Base-by-base conservation (phyloP, 805 yeast genomes). In the Candida khao-thaluensis region DNA sequence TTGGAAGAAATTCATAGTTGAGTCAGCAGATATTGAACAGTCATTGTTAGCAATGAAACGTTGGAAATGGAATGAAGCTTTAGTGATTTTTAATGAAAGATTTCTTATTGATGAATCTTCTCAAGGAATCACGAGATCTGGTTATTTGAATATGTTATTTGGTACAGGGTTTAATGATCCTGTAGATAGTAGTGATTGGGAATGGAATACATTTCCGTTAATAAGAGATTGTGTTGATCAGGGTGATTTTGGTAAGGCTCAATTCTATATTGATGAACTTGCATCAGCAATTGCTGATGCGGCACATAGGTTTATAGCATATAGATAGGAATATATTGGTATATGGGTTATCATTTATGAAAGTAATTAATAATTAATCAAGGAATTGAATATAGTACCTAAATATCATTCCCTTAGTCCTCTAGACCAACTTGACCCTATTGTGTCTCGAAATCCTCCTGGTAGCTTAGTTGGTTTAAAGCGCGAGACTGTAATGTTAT, bases 61-160 rank as follows among this genome's bases (percentile, higher is more conserved):
- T 51, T 77, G 86, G 82, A 78, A 77, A 41, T 85, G 93, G 86
- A 90, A 90, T 59, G 72, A 78, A n/a, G 77, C 78, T 44, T 60
- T 87, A 51, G 59, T 76, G 3, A 57, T 62, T 11, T 67, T 85
- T 41, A 82, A 81, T 45, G 74, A 74, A 45, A 57, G 67, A 14
- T 74, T 85, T 46, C 53, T 82, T 7, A 25, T 28, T 15, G 55
- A 66, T 5, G 55, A 66, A 1, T 64, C 61, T 6, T 20, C 3
- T n/a, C 77, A 77, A 1, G 50, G 76, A 1, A 67, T 69, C 3
- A 53, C 62, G 5, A 69, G 95, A 24, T 67, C 77, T 11, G 89
- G 90, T 67, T 84, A 77, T 54, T 69, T 72, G 50, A 89, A 87
- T 52, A 56, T 72, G 1, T 49, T 89, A 4, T 78, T 78, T 57